Base-by-base conservation (phyloP, 495 filamentous ascomycete species). In the Hypoxylon fragiforme region DNA sequence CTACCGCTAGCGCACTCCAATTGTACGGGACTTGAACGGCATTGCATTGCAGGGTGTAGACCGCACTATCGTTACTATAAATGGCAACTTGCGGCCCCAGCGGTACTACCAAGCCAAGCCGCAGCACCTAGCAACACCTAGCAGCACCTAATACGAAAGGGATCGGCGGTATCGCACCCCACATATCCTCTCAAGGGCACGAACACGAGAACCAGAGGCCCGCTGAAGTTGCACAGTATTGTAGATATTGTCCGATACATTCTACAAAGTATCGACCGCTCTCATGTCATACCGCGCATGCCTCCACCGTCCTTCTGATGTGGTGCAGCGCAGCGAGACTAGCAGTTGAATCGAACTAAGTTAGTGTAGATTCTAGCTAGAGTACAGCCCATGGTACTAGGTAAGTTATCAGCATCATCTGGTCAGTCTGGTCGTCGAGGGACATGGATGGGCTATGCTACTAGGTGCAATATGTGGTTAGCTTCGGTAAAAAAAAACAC, bases 111-210 rank as follows among this genome's bases (percentile, higher is more conserved):
- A 26, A 14, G 52, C 49, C 45, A 44, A 60, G 44, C 57, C 50
- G 45, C 57, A 50, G 50, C 50, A n/a, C n/a, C n/a, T n/a, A n/a
- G n/a, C n/a, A n/a, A n/a, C n/a, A n/a, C n/a, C n/a, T n/a, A n/a
- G n/a, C n/a, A n/a, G n/a, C n/a, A 37, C 50, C 24, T 65, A 55
- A 60, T 60, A 60, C 57, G 57, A 60, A 43, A 40, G 50, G 54
- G 57, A 76, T 62, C 58, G 44, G 60, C 47, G 45, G 42, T 52
- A 38, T 26, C 38, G 35, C 43, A 56, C 57, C 37, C 57, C 57
- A 56, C 57, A 31, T 48, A 31, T 42, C 28, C 13, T 46, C 37
- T 42, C 57, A 61, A 51, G 46, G 36, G 22, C 21, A 34, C 16
- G 43, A 61, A 61, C 57, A 61, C 57, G 57, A 61, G 57, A 38